Base-by-base conservation (phyloP, 441 rosid species). In the Syzygium syzygioides region DNA sequence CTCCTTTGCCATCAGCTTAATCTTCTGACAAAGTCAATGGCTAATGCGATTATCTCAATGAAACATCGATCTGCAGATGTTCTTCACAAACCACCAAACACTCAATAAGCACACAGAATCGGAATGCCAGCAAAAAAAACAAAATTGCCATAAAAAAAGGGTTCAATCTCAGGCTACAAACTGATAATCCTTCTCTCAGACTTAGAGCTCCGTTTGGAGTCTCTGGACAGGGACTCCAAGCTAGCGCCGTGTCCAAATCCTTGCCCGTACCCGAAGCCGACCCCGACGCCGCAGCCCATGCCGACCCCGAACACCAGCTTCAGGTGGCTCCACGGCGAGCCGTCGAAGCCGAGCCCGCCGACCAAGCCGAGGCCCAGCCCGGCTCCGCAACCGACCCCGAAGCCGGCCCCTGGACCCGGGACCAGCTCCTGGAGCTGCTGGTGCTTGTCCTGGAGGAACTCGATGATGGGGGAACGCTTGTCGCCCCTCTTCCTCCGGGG, bases 331-430 rank as follows among this genome's bases (percentile, higher is more conserved):
- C 95, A 85, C 3, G 94, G 92, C 94, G 91, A 93, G 53, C 94
- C 95, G 14, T 92, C 93, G 32, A 91, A 90, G 1, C 98, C 99
- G 32, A 92, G 25, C 56, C 98, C 96, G 11, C 98, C 98, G 28
- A 93, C 93, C 86, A 95, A 68, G 19, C 96, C 98, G 32, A 96
- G 55, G 12, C 98, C 97, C 23, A 92, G 50, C 53, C 99, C 98
- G 54, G 90, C 85, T 19, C 98, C 96, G 66, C 98, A 96, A n/a
- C 98, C 98, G 6, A 96, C 60, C 6, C 99, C 99, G 17, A 89
- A 88, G 12, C 98, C 98, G 55, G 79, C 92, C 54, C 98, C 98
- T 0, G 98, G 98, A 60, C 98, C 98, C 48, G 84, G n/a, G 88
- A 93, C 86, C 85, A 89, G 64, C 48, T 94, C 93, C 92, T 92